Conservation (phyloP, 176 grass and related monocot species). For the Carex cristatella region DNA sequence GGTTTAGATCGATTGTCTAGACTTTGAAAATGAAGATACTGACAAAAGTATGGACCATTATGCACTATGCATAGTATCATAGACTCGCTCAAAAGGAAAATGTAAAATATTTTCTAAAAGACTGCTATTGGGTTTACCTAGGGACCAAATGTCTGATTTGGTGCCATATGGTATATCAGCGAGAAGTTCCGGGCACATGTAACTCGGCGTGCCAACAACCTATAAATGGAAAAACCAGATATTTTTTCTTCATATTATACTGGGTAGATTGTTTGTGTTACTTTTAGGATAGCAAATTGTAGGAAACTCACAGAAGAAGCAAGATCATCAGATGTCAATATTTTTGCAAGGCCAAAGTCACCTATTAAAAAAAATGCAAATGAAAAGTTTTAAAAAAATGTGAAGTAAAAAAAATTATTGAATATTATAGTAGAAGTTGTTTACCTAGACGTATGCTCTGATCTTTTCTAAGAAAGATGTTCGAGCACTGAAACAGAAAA, state of each 20-base stretch:
- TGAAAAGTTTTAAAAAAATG: neutral
- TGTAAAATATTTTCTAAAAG: slow-evolving; percentile 12
- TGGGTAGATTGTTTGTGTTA: neutral
- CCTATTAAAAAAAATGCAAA: slow-evolving; percentile 40
- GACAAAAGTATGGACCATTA: too few relatives aligned
- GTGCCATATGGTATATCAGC: slow-evolving; percentile 98
- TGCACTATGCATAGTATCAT: too few relatives aligned
- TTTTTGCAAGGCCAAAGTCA: slow-evolving; percentile 95
- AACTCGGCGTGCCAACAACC: slow-evolving; percentile 93
- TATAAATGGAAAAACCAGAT: slow-evolving; percentile 21
- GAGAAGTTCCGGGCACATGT: slow-evolving; percentile 97
- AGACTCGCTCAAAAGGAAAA: neutral
- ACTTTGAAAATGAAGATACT: too few relatives aligned
- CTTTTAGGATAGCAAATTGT: neutral
- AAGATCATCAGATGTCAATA: slow-evolving; percentile 85
- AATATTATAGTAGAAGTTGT: slow-evolving; percentile 11
- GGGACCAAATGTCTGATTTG: slow-evolving; percentile 95
- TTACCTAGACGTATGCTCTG: slow-evolving; percentile 90
- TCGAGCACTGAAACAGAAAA: slow-evolving; percentile 72
- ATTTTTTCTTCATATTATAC: neutral
- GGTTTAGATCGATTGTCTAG: too few relatives aligned
- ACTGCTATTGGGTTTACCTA: slow-evolving; percentile 42
- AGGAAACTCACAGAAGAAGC: slow-evolving; percentile 71
- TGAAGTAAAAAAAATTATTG: neutral
- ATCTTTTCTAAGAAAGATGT: slow-evolving; percentile 92